Evolutionary conservation across 2,329 filamentous ascomycete genomes (phyloP).

Genomic region (Stagonosporopsis chrysanthemi): DNA sequence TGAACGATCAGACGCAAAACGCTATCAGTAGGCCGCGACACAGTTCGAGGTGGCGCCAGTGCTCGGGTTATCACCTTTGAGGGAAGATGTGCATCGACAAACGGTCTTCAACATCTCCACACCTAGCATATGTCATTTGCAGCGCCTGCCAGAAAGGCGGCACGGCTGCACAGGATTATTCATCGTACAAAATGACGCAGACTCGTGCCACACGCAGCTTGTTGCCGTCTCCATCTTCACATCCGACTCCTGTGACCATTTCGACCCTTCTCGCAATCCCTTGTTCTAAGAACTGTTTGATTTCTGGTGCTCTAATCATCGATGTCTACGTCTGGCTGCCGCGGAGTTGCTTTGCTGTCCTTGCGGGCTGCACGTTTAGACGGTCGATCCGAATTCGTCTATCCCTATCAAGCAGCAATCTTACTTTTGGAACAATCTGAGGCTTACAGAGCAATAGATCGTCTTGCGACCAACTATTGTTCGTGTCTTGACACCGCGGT

Average conservation of each 20-base stretch:
- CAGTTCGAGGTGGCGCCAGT: not conserved
- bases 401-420: not conserved
- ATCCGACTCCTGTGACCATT: slow-evolving; percentile 1
- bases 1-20: not conserved
- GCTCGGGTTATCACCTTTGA: not conserved
- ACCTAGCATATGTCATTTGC: not conserved
- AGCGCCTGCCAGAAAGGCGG: not conserved
- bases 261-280: not conserved
- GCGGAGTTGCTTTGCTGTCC: not conserved
- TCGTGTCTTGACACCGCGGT: slow-evolving; percentile 1
- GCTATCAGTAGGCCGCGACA: not conserved
- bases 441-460: not conserved
- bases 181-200: slow-evolving; percentile 5
- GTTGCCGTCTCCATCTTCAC: not conserved
- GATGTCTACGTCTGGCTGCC: not conserved
- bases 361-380: not conserved
- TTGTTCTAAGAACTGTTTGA: not conserved
- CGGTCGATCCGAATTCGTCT: not conserved
- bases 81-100: not conserved
- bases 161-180: not conserved
- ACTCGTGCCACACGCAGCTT: not conserved
- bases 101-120: not conserved
- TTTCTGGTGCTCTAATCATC: not conserved
- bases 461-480: not conserved
- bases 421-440: not conserved